Percentiles rank a stretch among this genome's conserved stretches.
phyloP scores from a whole-genome alignment of 768 basidiomycete genomes.

The Kwoniella europaea region DNA sequence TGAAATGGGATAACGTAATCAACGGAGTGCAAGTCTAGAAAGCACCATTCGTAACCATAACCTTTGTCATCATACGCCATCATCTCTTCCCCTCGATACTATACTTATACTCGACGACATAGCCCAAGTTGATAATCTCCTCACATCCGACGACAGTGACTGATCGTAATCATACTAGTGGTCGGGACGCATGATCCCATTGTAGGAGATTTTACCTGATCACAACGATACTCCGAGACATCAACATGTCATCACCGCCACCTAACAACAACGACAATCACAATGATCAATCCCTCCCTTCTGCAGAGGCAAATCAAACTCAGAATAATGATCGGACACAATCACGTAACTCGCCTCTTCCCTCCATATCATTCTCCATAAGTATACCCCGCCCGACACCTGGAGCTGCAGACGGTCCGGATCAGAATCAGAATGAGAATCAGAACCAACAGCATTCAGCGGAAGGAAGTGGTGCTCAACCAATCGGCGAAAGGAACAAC shows the following conservation, averaged over 20 bases:
- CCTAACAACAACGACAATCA: not conserved
- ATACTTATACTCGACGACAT: not conserved
- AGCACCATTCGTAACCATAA: not conserved
- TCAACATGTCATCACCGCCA: not conserved
- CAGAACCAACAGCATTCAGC: not conserved
- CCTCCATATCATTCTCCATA: not conserved
- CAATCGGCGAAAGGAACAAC: not conserved
- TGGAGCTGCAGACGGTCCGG: no score
- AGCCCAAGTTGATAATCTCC: not conserved
- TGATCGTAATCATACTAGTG: no score
- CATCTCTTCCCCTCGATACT: not conserved
- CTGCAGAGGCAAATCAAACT: not conserved
- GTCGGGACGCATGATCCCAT: no score
- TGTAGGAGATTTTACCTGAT: not conserved
- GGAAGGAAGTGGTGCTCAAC: not conserved
- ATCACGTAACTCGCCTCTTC: not conserved
- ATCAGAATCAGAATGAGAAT: not conserved
- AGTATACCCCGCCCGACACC: not conserved
- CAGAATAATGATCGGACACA: not conserved
- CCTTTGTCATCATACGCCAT: not conserved
- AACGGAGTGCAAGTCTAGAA: not conserved
- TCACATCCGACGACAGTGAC: not conserved
- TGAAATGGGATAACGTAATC: not conserved
- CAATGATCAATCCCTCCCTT: not conserved
- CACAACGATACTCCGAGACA: not conserved